These are phyloP conservation scores for Cercospora berteroae DNA, from an alignment of 2,329 filamentous ascomycete species.

Conservation along the genomic window DNA sequence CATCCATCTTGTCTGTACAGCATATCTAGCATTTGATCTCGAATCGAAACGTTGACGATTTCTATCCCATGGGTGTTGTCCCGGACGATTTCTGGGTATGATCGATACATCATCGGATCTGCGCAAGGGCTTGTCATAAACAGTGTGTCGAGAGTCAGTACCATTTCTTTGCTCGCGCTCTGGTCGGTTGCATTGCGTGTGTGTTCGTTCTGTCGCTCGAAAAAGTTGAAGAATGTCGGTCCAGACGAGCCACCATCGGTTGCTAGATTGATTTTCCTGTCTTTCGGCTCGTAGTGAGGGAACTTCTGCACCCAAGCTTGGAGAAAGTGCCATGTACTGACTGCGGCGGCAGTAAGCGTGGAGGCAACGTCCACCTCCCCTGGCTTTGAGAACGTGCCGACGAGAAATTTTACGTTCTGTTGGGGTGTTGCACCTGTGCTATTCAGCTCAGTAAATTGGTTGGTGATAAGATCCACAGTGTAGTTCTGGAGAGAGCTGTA, in stretches of 20 bases:
- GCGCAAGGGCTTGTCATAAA: constrained; percentile 54
- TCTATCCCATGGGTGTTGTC: constrained; percentile 59
- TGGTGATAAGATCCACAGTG: constrained; percentile 35
- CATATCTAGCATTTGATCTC: constrained; percentile 55
- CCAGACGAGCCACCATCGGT: constrained; percentile 59
- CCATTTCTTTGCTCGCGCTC: constrained; percentile 43
- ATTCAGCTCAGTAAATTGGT: constrained; percentile 23
- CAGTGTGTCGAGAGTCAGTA: constrained; percentile 51
- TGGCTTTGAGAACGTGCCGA: neutral
- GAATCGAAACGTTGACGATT: constrained; percentile 56
- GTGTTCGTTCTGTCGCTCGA: constrained; percentile 56
- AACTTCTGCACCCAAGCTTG: constrained; percentile 62
- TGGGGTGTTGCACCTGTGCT: constrained; percentile 35
- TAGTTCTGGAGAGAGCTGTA: constrained; percentile 37
- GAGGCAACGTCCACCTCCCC: constrained; percentile 52
- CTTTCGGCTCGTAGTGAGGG: constrained; percentile 54
- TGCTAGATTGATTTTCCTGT: neutral
- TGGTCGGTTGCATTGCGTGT: constrained; percentile 48
- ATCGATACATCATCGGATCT: constrained; percentile 49
- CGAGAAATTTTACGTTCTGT: constrained; percentile 45
- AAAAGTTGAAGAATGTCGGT: constrained; percentile 55
- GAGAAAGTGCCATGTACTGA: constrained; percentile 61
- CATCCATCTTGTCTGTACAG: constrained; percentile 52
- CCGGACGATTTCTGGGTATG: constrained; percentile 51
- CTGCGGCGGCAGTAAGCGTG: constrained; percentile 53